phyloP scores from a whole-genome alignment of 179 eudicot species.

The Nepenthes alata region DNA sequence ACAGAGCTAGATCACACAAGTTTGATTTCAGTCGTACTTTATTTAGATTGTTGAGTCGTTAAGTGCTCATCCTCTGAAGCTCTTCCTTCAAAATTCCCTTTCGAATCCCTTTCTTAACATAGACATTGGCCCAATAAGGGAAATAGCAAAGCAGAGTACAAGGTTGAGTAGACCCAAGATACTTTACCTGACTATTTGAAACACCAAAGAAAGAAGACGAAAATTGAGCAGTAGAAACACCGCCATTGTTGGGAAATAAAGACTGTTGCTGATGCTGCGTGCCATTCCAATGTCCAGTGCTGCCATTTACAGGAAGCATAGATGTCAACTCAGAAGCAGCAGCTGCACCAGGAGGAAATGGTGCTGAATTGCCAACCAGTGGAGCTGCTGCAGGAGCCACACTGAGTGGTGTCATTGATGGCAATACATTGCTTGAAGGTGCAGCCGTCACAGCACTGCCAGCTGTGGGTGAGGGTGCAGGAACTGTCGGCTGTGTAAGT shows the following conservation, averaged over 20 bases:
- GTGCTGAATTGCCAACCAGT: conserved; percentile 14
- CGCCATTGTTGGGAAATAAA: conserved; percentile 19
- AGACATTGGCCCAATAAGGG: neutral
- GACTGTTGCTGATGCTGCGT: conserved; percentile 42
- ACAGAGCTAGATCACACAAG: too few relatives aligned
- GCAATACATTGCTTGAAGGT: conserved; percentile 22
- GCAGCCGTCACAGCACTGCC: conserved; percentile 15
- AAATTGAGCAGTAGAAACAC: conserved; percentile 27
- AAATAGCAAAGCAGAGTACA: too few relatives aligned
- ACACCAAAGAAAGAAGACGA: conserved; percentile 21
- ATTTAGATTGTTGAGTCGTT: too few relatives aligned
- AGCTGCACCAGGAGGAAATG: conserved; percentile 21
- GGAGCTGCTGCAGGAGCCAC: conserved; percentile 22
- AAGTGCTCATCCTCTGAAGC: too few relatives aligned
- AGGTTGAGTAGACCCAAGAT: neutral
- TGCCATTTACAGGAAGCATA: conserved; percentile 21
- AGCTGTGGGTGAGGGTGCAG: conserved; percentile 23
- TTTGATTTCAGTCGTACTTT: too few relatives aligned
- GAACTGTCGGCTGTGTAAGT: conserved; percentile 47
- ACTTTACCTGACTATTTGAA: conserved; percentile 36
- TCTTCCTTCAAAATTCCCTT: neutral
- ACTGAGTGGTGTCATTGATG: conserved; percentile 18
- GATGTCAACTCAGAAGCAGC: conserved; percentile 18
- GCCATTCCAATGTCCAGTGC: conserved; percentile 42
- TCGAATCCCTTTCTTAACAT: neutral